Evolutionary conservation across 1,139 yeast species (phyloP), one percentile per base, ranked within the genome.

Genomic region (Scheffersomyces parashehatae): DNA sequence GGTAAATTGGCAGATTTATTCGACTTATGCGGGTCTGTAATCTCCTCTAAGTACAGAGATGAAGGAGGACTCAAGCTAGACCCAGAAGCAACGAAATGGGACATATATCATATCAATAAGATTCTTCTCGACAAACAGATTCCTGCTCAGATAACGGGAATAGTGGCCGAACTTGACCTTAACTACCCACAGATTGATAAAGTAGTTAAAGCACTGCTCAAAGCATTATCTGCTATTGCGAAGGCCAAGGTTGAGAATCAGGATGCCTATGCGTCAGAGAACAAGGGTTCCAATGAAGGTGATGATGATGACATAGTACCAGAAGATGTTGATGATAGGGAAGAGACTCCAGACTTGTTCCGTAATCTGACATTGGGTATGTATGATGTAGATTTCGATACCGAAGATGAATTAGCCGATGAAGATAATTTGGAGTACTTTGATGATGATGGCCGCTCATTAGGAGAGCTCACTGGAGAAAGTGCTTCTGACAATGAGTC

Each of bases 291-390:
- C 7, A 64, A 62, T 38, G 82, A 75, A 12, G 85, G 77, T 12
- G 81, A 71, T 28, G 85, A 77, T n/a, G 81, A 71, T 28, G 88
- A 83, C 29, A 86, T 83, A 32, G 67, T 60, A 9, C 65, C 65
- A 5, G 70, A 66, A 33, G 85, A 77, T 40, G 77, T 76, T 11
- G 95, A 84, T 36, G 88, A 81, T 29, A 73, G 81, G 39, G 95
- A 87, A 39, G 95, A 88, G 43, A 80, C 90, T 0, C 91, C 96
- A 0, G 95, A 90, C 59, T 72, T 91, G 56, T 84, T 90, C 64
- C 75, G 85, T 41, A 89, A 91, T 59, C 90, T 97, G 0, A 88
- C 97, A 0, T 73, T 91, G 41, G 97, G 97, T 2, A 90, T 91
- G 96, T 91, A 87, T 59, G 97, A 91, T 55, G 83, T 88, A 40